Percentiles rank a stretch among this genome's conserved stretches.
phyloP scores from a whole-genome alignment of 2,329 filamentous ascomycete species.

The Trichoderma afroharzianum region DNA sequence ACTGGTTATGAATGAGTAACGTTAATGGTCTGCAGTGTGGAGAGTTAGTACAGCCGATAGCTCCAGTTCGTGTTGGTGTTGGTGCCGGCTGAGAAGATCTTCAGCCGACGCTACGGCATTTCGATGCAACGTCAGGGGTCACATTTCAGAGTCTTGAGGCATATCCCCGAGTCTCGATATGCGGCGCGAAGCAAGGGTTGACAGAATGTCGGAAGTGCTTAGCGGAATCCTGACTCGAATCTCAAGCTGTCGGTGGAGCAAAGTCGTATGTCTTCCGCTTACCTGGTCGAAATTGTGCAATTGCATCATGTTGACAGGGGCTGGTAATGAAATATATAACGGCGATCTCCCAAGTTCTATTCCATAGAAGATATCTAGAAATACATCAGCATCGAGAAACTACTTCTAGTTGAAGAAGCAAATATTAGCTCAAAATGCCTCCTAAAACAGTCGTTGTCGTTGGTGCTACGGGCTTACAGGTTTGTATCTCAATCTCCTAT shows the following conservation, averaged over 20 bases:
- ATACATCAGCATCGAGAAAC: not conserved
- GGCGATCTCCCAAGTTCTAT: not conserved
- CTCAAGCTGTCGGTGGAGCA: not conserved
- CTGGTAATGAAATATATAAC: not conserved
- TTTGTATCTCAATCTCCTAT: not conserved
- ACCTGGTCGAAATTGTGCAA: not conserved
- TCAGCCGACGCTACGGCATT: not conserved
- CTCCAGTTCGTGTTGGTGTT: not conserved
- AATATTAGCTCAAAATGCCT: not conserved
- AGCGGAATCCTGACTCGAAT: not conserved
- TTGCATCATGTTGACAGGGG: not conserved
- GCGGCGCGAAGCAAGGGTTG: not conserved
- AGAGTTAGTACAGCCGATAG: not conserved
- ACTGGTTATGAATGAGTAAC: not conserved
- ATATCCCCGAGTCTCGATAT: not conserved
- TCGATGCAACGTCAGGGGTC: not conserved
- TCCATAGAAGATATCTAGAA: not conserved
- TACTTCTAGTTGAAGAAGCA: not conserved
- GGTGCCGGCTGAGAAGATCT: not conserved
- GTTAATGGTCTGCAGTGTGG: not conserved
- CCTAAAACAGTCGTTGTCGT: not conserved
- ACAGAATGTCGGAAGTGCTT: not conserved
- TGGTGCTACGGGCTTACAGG: not conserved
- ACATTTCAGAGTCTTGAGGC: not conserved
- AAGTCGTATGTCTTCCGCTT: not conserved